Base-by-base conservation (phyloP, 2,329 filamentous ascomycete species). In the Tolypocladium tropicale region DNA sequence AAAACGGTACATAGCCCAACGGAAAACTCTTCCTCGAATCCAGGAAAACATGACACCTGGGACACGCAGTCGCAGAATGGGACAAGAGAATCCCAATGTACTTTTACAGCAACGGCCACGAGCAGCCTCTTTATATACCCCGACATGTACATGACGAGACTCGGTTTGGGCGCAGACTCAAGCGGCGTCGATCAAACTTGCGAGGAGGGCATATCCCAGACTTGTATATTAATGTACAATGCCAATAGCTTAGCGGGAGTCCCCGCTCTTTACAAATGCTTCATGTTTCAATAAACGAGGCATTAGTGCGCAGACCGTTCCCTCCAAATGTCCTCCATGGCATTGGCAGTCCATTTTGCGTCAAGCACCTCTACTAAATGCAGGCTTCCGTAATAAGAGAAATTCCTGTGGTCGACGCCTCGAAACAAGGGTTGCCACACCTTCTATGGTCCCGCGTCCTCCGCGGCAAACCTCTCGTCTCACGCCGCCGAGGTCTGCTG, bases 401-500 rank as follows among this genome's bases (percentile, higher is more conserved):
- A 12, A 16, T 16, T 25, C 14, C 43, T 16, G 25, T 48, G 43
- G 23, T 18, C 43, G 12, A 18, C 18, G 43, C 43, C 43, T 28
- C 41, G 25, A 5, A 4, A 6, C 21, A 28, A 21, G 23, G n/a
- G 41, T 28, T 7, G 41, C 16, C 41, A 16, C 41, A 16, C 41
- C 43, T 6, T 48, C 43, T 48, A 48, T 28, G 28, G 23, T 30
- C 25, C 43, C 14, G n/a, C 7, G 6, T 12, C 41, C 23, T 3
- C 25, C 25, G 25, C 43, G 5, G 25, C 43, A 1, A n/a, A 30
- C 10, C 14, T 23, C 3, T 16, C 16, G n/a, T 21, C 41, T 49
- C 43, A 34, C 28, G 23, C 9, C 2, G 51, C 46, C 48, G 16
- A 23, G 36, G 30, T 36, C 23, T 60, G 60, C 28, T 59, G 58